Evolutionary conservation across 1,139 yeast genomes (phyloP).

Genomic region (Kluyveromyces sp.): DNA sequence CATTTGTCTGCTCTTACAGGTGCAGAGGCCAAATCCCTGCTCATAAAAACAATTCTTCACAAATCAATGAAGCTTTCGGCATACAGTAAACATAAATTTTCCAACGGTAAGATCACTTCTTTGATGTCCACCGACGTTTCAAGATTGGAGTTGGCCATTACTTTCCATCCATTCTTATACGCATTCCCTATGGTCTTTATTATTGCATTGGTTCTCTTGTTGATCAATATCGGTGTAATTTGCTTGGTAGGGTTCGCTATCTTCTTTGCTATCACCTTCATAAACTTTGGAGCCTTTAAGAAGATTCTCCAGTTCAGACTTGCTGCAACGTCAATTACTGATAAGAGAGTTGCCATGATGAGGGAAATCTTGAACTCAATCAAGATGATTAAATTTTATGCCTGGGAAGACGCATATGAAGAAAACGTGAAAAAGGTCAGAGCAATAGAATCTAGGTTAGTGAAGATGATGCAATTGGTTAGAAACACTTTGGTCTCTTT

Average conservation of each 20-base stretch:
- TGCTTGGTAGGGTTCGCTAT: conserved; percentile 62
- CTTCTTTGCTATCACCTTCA: conserved; percentile 32
- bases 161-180: conserved; percentile 59
- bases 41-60: conserved; percentile 57
- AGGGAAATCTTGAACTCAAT: conserved; percentile 46
- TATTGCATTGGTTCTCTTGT: conserved; percentile 54
- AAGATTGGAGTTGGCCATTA: conserved; percentile 68
- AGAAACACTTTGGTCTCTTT: conserved; percentile 55
- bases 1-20: conserved; percentile 58
- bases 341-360: conserved; percentile 41
- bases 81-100: conserved; percentile 50
- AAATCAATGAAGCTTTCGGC: conserved; percentile 59
- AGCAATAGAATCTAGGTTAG: conserved; percentile 39
- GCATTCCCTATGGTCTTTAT: conserved; percentile 56
- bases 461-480: conserved; percentile 43
- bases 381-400: conserved; percentile 47
- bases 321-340: conserved; percentile 42
- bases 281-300: conserved; percentile 33
- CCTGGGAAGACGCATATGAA: conserved; percentile 57
- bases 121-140: conserved; percentile 73
- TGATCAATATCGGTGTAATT: conserved; percentile 65
- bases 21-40: conserved; percentile 56
- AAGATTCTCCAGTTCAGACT: conserved; percentile 38
- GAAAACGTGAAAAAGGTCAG: conserved; percentile 39
- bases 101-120: conserved; percentile 65